A percentile compares a stretch with the other conserved stretches of the same genome.
Conservation (phyloP, 257 asterid species). For the Ligustrum vulgare region DNA sequence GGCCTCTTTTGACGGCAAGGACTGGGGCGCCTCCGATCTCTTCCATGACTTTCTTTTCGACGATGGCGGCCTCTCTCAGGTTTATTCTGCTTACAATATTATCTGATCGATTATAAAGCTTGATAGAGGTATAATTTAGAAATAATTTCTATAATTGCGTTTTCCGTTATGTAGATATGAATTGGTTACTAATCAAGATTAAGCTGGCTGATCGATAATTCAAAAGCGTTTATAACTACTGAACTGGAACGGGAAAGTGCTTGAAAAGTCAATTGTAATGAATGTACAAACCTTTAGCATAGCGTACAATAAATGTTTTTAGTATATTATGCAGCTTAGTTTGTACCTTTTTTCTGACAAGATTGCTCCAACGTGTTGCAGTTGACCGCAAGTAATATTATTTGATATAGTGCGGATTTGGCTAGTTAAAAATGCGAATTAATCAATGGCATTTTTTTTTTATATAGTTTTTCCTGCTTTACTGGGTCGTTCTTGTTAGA, state of each 20-base stretch:
- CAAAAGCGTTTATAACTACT: neutral
- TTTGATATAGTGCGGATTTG: neutral
- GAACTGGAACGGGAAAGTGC: neutral
- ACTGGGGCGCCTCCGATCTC: constrained; percentile 78
- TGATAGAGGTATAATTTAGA: neutral
- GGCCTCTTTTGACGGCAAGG: constrained; percentile 60
- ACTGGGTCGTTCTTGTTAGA: neutral
- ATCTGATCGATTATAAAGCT: neutral
- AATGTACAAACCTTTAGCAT: neutral
- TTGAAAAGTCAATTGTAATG: neutral
- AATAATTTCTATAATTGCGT: neutral
- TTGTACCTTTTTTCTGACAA: neutral
- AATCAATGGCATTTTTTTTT: neutral
- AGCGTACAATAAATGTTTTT: neutral
- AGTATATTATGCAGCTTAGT: neutral
- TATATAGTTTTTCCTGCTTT: neutral
- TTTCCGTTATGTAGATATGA: neutral
- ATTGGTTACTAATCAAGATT: neutral
- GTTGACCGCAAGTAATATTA: neutral
- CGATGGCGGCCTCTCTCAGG: constrained; percentile 66
- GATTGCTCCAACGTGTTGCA: neutral
- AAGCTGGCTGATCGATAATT: neutral
- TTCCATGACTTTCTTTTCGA: constrained; percentile 71
- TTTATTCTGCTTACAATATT: constrained; percentile 14
- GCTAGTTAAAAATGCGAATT: neutral